Evolutionary conservation across 257 asterid genomes (phyloP).

Genomic region (Dorcoceras hygrometricum): DNA sequence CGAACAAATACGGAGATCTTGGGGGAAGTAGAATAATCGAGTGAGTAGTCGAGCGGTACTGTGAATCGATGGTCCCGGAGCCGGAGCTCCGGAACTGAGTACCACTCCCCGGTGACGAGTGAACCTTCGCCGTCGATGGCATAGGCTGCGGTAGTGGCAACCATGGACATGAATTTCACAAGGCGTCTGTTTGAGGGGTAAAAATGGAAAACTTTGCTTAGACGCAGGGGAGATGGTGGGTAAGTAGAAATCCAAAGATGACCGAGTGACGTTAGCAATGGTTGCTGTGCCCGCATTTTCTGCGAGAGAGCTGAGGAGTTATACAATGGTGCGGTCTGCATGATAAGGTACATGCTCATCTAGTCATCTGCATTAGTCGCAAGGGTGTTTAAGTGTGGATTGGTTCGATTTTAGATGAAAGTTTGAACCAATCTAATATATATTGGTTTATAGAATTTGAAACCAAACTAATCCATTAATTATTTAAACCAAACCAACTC

Average conservation of each 20-base stretch:
- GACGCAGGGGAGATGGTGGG: conserved; percentile 21
- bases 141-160: conserved; percentile 17
- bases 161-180: conserved; percentile 39
- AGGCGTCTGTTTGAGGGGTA: conserved; percentile 30
- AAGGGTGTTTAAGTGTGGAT: too few relatives aligned
- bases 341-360: not conserved
- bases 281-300: conserved; percentile 35
- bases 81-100: conserved; percentile 84
- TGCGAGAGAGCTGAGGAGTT: not conserved
- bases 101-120: conserved; percentile 60
- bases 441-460: too few relatives aligned
- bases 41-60: conserved; percentile 76
- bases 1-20: conserved; percentile 76
- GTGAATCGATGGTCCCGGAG: conserved; percentile 80
- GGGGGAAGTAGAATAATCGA: conserved; percentile 29
- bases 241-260: conserved; percentile 27
- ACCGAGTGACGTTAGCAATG: conserved; percentile 43
- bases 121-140: conserved; percentile 28
- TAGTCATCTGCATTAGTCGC: too few relatives aligned
- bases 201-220: conserved; percentile 19
- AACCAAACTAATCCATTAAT: too few relatives aligned
- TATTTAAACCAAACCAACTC: too few relatives aligned
- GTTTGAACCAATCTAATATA: too few relatives aligned
- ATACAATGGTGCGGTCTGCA: not conserved
- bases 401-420: too few relatives aligned